Conservation (phyloP, 495 filamentous ascomycete genomes). For the Durotheca rogersii region DNA sequence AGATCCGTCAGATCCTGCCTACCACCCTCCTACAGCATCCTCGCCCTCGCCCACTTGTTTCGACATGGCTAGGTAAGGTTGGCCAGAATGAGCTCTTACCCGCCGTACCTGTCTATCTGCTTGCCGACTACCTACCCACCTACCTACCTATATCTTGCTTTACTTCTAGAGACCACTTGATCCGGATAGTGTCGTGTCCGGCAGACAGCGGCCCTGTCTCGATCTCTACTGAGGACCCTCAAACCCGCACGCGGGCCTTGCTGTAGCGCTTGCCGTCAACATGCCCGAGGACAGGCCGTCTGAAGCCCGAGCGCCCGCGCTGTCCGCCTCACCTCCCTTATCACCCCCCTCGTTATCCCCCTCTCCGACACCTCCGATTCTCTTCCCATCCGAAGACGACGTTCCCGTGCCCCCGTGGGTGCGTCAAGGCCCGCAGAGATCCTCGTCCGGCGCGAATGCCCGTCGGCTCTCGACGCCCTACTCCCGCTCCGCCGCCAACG, state of each 20-base stretch:
- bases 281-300: conserved; percentile 34
- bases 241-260: not conserved
- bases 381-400: conserved; percentile 5
- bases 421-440: conserved; percentile 14
- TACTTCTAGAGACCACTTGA: not conserved
- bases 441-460: conserved; percentile 10
- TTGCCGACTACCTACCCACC: not conserved
- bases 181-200: too few species aligned
- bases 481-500: conserved; percentile 27
- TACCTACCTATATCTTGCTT: not conserved
- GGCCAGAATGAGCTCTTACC: conserved; percentile 1
- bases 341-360: conserved; percentile 17
- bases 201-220: too few species aligned
- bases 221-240: not conserved
- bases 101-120: too few species aligned
- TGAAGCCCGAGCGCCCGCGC: conserved; percentile 29
- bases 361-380: conserved; percentile 1
- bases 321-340: conserved; percentile 17
- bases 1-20: too few species aligned
- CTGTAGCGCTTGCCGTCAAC: conserved; percentile 2
- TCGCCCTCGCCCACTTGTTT: too few species aligned
- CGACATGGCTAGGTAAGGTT: conserved; percentile 22
- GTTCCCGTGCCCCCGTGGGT: conserved; percentile 23
- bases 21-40: too few species aligned
- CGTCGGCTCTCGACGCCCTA: conserved; percentile 23